Conservation (phyloP, 140 eudicot genomes). For the Cichorium intybus region DNA sequence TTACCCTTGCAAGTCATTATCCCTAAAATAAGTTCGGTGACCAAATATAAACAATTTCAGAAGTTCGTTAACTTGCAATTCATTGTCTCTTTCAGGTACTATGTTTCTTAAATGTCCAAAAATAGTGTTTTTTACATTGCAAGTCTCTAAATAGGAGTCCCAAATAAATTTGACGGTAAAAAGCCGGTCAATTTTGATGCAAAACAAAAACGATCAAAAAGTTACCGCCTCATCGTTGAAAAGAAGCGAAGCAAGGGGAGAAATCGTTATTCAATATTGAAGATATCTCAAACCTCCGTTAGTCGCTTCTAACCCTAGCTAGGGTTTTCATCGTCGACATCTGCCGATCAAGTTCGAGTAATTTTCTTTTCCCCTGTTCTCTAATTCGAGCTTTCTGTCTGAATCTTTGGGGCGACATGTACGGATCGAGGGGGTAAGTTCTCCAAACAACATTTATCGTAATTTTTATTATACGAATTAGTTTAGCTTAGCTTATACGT, state of each 20-base stretch:
- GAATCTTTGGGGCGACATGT: conserved; percentile 31
- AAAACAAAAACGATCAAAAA: neutral
- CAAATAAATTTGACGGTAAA: too few species aligned
- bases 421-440: conserved; percentile 67
- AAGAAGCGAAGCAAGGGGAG: neutral
- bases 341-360: conserved; percentile 7
- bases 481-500: conserved; percentile 1
- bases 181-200: neutral
- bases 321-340: conserved; percentile 30
- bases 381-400: conserved; percentile 20
- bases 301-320: conserved; percentile 22
- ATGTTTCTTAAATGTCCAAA: too few species aligned
- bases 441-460: neutral
- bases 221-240: neutral
- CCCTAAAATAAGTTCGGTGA: too few species aligned
- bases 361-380: neutral
- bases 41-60: too few species aligned
- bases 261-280: neutral
- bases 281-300: neutral
- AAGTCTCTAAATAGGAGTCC: too few species aligned
- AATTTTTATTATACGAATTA: neutral
- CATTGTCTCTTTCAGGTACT: too few species aligned
- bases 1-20: too few species aligned
- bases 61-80: too few species aligned
- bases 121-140: too few species aligned